Percentiles rank a stretch among this genome's conserved stretches.
phyloP scores from a whole-genome alignment of 768 basidiomycete genomes.

The Mycena leptocephala region DNA sequence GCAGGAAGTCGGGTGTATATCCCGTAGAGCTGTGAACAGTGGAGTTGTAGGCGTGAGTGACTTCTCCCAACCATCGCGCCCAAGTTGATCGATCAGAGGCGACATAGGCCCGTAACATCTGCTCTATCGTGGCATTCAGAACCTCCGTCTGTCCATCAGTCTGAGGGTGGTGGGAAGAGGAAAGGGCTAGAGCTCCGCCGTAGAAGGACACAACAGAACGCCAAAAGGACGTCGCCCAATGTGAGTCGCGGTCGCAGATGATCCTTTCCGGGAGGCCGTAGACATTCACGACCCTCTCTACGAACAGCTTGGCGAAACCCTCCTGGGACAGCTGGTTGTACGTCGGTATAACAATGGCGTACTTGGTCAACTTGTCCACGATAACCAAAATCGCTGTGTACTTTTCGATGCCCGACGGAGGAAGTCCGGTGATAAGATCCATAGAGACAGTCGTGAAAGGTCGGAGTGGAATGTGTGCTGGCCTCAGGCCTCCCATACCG shows the following conservation, averaged over 20 bases:
- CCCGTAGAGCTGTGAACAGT: slow-evolving; percentile 42
- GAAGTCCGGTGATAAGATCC: too few species aligned
- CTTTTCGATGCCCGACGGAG: too few species aligned
- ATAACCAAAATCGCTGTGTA: too few species aligned
- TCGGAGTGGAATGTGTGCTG: neutral
- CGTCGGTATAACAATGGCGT: slow-evolving; percentile 50
- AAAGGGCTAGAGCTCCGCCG: neutral
- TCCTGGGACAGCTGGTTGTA: neutral
- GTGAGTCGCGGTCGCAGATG: slow-evolving; percentile 22
- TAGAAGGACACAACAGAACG: neutral
- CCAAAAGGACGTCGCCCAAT: slow-evolving; percentile 37
- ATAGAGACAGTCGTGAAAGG: slow-evolving; percentile 1
- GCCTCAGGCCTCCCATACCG: slow-evolving; percentile 20
- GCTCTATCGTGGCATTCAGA: slow-evolving; percentile 46
- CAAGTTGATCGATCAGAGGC: slow-evolving; percentile 40
- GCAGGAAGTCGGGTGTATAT: slow-evolving; percentile 43
- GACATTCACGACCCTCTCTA: neutral
- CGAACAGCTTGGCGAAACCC: slow-evolving; percentile 17
- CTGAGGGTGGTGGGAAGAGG: slow-evolving; percentile 55
- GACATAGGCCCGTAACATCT: slow-evolving; percentile 47
- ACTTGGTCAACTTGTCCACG: too few species aligned
- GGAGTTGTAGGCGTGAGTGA: slow-evolving; percentile 53
- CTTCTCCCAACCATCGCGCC: slow-evolving; percentile 48
- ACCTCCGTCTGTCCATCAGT: too few species aligned
- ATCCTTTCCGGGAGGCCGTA: slow-evolving; percentile 15